Evolutionary conservation across 1,139 yeast genomes (phyloP).

Genomic region (Suhomyces bokatorum): DNA sequence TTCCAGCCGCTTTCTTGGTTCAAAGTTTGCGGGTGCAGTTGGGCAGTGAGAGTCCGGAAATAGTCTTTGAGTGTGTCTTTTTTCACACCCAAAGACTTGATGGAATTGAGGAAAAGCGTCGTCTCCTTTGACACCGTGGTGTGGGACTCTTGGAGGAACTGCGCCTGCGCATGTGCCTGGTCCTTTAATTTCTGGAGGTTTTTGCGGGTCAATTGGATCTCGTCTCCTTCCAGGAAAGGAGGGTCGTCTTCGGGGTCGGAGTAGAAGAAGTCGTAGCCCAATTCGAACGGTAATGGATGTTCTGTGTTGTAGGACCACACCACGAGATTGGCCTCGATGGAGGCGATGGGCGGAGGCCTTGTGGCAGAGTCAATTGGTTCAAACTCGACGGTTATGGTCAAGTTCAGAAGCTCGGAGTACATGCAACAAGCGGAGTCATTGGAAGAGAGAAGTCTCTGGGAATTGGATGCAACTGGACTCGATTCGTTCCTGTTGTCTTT

Average conservation of each 20-base stretch:
- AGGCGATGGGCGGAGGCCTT: constrained; percentile 35
- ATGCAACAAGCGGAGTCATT: too few relatives aligned
- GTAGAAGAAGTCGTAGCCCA: constrained; percentile 47
- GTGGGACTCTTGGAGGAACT: constrained; percentile 37
- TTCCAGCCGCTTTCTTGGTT: constrained; percentile 33
- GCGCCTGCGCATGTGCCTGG: constrained; percentile 34
- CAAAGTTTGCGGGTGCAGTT: constrained; percentile 25
- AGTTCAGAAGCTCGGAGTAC: constrained; percentile 14
- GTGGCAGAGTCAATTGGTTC: constrained; percentile 23
- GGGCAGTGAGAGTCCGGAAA: constrained; percentile 29
- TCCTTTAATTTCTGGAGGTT: constrained; percentile 42
- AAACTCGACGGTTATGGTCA: constrained; percentile 32
- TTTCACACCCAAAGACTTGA: constrained; percentile 41
- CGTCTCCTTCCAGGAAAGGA: constrained; percentile 10
- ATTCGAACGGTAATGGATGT: constrained; percentile 42
- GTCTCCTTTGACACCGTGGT: constrained; percentile 36
- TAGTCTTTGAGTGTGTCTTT: constrained; percentile 44
- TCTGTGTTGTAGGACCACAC: constrained; percentile 47
- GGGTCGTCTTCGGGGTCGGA: constrained; percentile 23
- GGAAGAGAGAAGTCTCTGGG: too few relatives aligned
- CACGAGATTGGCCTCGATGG: constrained; percentile 39
- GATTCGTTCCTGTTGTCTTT: background rate
- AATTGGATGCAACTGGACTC: background rate
- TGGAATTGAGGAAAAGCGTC: constrained; percentile 40
- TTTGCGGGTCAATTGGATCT: constrained; percentile 34